Evolutionary conservation across 176 grass and related monocot genomes (phyloP).

Genomic region (Cocos nucifera): DNA sequence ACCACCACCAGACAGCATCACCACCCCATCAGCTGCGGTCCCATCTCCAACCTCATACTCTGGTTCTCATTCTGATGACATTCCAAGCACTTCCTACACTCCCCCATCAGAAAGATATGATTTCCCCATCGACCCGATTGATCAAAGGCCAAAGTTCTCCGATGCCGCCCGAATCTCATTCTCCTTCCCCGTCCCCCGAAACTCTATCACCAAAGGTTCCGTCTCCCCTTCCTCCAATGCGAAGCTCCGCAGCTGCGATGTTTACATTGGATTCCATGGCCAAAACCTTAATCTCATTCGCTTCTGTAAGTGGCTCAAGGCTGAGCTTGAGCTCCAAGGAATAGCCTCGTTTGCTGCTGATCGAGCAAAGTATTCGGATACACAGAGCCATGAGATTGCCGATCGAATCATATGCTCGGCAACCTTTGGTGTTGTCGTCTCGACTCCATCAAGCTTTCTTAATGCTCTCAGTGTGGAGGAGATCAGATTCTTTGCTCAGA

Average conservation of each 20-base stretch:
- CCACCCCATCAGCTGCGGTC: slow-evolving; percentile 7
- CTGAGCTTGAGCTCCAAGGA: slow-evolving; percentile 89
- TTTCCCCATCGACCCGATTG: slow-evolving; percentile 39
- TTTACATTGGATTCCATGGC: slow-evolving; percentile 94
- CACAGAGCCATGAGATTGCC: slow-evolving; percentile 77
- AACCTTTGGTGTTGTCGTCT: slow-evolving; percentile 60
- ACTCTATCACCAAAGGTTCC: slow-evolving; percentile 73
- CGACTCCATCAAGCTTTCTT: slow-evolving; percentile 74
- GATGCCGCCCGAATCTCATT: slow-evolving; percentile 61
- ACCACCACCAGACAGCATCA: slow-evolving; percentile 35
- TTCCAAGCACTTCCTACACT: slow-evolving; percentile 75
- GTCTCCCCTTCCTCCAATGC: slow-evolving; percentile 75
- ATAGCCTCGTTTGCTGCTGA: slow-evolving; percentile 90
- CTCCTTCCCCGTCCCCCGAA: slow-evolving; percentile 84
- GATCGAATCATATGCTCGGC: slow-evolving; percentile 91
- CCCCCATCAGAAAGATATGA: slow-evolving; percentile 76
- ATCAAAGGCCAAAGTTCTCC: slow-evolving; percentile 68
- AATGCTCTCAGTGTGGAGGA: slow-evolving; percentile 86
- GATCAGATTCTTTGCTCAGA: slow-evolving; percentile 92
- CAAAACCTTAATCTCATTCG: slow-evolving; percentile 54
- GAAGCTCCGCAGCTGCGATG: slow-evolving; percentile 84
- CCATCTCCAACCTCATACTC: slow-evolving; percentile 61
- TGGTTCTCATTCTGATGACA: slow-evolving; percentile 58
- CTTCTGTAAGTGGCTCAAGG: slow-evolving; percentile 96
- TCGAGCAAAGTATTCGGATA: slow-evolving; percentile 74